Percentiles rank a stretch among this genome's conserved stretches.
Evolutionary conservation across 495 filamentous ascomycete species (phyloP).

Genomic region (Aspergillus bridgeri): DNA sequence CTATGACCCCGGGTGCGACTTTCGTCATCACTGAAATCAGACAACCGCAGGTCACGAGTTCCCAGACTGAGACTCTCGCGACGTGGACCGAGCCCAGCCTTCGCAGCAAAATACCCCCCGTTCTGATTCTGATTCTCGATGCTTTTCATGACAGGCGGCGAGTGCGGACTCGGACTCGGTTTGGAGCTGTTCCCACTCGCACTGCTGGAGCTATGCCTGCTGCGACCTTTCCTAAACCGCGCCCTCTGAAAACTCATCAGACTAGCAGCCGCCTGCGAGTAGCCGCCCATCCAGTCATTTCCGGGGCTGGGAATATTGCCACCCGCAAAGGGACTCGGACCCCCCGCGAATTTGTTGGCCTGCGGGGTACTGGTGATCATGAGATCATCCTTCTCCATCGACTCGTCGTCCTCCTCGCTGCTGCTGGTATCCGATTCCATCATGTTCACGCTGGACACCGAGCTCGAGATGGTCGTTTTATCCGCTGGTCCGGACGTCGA

Average conservation of each 20-base stretch:
- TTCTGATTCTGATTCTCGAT: conserved; percentile 50
- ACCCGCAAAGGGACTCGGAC: conserved; percentile 46
- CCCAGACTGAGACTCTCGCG: conserved; percentile 84
- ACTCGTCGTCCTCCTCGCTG: conserved; percentile 71
- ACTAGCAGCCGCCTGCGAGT: conserved; percentile 65
- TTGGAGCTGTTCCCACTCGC: conserved; percentile 68
- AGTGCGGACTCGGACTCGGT: conserved; percentile 60
- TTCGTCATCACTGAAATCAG: conserved; percentile 80
- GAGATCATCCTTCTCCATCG: conserved; percentile 77
- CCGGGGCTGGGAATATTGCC: conserved; percentile 45
- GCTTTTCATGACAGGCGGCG: conserved; percentile 61
- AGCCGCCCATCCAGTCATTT: conserved; percentile 56
- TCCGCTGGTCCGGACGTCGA: conserved; percentile 53
- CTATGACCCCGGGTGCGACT: conserved; percentile 45
- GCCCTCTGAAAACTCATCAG: conserved; percentile 74
- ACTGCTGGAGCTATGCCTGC: conserved; percentile 66
- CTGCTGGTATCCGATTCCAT: conserved; percentile 72
- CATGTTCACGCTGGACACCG: conserved; percentile 79
- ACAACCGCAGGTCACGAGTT: conserved; percentile 81
- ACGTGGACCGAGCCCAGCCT: conserved; percentile 52
- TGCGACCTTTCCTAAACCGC: conserved; percentile 52
- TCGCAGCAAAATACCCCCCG: conserved; percentile 44
- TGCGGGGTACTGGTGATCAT: conserved; percentile 61
- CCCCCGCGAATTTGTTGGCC: conserved; percentile 35
- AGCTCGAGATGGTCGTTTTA: conserved; percentile 73